A percentile compares a stretch with the other conserved stretches of the same genome.
Evolutionary conservation across 2,329 filamentous ascomycete species (phyloP).

Genomic region (Ophiostoma fasciatum): DNA sequence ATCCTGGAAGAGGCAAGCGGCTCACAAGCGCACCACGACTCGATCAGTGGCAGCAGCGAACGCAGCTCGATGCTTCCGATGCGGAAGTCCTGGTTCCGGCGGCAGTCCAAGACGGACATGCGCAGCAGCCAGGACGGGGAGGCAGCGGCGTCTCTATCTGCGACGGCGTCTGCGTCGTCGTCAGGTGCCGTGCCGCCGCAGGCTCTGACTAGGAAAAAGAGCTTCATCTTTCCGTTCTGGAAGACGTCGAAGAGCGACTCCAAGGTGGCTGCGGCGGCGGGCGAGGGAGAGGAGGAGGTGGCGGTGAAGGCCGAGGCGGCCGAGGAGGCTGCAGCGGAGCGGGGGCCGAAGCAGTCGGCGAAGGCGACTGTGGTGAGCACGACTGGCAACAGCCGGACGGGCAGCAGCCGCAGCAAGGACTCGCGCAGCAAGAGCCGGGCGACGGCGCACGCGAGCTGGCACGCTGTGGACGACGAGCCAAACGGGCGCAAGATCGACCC

Average conservation of each 20-base stretch:
- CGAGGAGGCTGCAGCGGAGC: conserved; percentile 7
- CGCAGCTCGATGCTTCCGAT: background rate
- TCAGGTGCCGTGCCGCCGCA: too few relatives aligned
- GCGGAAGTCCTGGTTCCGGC: conserved; percentile 11
- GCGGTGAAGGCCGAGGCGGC: conserved; percentile 8
- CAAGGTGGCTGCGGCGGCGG: conserved; percentile 29
- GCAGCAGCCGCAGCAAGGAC: conserved; percentile 5
- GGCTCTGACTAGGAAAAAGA: conserved; percentile 28
- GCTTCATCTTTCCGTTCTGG: conserved; percentile 41
- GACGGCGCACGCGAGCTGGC: background rate
- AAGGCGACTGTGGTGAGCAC: conserved; percentile 1
- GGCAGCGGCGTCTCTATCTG: too few relatives aligned
- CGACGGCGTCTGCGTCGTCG: too few relatives aligned
- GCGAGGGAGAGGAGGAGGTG: conserved; percentile 18
- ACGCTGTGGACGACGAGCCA: conserved; percentile 20
- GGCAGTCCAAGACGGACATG: conserved; percentile 12
- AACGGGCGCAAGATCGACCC: conserved; percentile 44
- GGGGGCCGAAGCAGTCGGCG: conserved; percentile 8
- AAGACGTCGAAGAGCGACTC: conserved; percentile 28
- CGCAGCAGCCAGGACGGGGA: conserved; percentile 11
- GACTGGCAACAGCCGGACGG: conserved; percentile 2
- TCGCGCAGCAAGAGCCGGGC: conserved; percentile 3
- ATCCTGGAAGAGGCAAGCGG: conserved; percentile 8
- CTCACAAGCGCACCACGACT: background rate
- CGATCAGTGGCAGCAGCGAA: conserved; percentile 2